These are phyloP conservation scores for Phytophthora europaea DNA, from an alignment of 352 stramenopile species.

Conservation along the genomic window DNA sequence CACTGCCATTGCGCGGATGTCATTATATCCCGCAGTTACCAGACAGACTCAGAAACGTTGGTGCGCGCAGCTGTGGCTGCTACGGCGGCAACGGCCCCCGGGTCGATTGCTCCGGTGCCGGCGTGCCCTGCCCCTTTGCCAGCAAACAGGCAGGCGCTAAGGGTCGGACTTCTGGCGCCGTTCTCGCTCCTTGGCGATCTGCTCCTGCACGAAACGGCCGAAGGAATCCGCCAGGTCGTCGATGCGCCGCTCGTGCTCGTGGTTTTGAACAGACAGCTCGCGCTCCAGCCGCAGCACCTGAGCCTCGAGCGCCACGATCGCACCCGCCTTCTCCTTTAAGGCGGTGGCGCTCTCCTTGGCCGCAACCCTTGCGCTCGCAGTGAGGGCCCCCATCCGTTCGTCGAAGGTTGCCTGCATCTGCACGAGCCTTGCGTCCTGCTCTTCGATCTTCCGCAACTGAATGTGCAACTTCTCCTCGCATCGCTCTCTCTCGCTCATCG, in stretches of 20 bases:
- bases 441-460: constrained; percentile 49
- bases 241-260: constrained; percentile 66
- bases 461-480: constrained; percentile 58
- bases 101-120: background rate
- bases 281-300: constrained; percentile 59
- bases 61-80: background rate
- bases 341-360: constrained; percentile 40
- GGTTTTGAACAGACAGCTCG: constrained; percentile 46
- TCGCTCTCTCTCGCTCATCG: constrained; percentile 45
- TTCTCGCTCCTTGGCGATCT: constrained; percentile 56
- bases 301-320: constrained; percentile 47
- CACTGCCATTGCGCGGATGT: background rate
- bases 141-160: background rate
- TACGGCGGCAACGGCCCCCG: background rate
- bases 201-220: constrained; percentile 62
- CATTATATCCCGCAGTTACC: background rate
- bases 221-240: constrained; percentile 67
- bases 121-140: background rate
- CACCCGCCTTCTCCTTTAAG: constrained; percentile 43
- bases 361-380: constrained; percentile 30
- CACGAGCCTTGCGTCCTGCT: constrained; percentile 45
- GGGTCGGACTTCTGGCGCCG: constrained; percentile 43
- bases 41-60: background rate
- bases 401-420: constrained; percentile 58
- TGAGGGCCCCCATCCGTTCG: constrained; percentile 45